Base-by-base conservation (phyloP, 1,284 basidiomycete species). In the Boletus chippewaensis region DNA sequence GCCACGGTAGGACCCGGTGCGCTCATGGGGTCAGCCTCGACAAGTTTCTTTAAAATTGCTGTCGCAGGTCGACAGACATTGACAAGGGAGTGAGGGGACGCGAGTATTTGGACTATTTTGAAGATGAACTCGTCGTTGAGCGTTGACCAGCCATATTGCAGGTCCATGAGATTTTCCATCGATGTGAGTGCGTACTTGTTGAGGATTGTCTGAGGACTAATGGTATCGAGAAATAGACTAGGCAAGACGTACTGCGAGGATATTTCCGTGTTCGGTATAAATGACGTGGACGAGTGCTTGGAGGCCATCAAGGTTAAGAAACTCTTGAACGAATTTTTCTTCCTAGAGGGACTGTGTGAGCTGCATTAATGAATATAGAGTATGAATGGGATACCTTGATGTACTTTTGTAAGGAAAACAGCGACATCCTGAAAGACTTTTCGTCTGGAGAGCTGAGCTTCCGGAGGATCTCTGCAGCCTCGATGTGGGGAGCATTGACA, bases 11-110 rank as follows among this genome's bases (percentile, higher is more conserved):
- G 72, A 7, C 81, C 82, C 2, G 83, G 78, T 16, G 80, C 78
- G 57, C 73, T 82, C 57, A 74, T 69, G 8, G 86, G 84, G 60
- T 89, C 86, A 9, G 87, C 88, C 63, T 90, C 87, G 22, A 94
- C 89, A 16, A 95, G 78, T 59, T 86, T 86, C 71, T 91, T 90
- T 53, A 95, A 76, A 52, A 95, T 94, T 40, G 89, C 85, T n/a
- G 93, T 96, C 1, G 95, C 93, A 11, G 95, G 95, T n/a, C 95
- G 84, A 59, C 91, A 91, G 57, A 98, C 88, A 59, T 99, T 99
- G 74, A 95, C 84, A n/a, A 84, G 79, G 39, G 87, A 83, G 46
- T 79, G 75, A 15, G 84, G 73, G 0, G 87, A 82, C 4, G 88
- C 83, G 36, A 96, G 77, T 54, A 95, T 87, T 57, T 84, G 78